These are phyloP conservation scores for Tubosaeta brunneosetosa DNA, from an alignment of 768 basidiomycete genomes.

Conservation along the genomic window DNA sequence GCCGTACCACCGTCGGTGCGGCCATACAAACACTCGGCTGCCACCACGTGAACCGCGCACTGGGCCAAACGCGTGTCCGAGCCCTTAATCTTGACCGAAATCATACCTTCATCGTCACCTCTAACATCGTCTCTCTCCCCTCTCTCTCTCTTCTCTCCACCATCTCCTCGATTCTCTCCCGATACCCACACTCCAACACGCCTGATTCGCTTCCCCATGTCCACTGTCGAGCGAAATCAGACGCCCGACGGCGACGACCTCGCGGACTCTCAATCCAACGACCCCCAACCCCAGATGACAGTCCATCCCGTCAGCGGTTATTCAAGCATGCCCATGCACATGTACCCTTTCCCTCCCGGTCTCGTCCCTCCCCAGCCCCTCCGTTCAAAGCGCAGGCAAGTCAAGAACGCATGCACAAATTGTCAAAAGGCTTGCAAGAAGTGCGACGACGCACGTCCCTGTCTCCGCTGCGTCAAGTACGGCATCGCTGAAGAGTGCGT, in stretches of 20 bases:
- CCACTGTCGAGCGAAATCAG: constrained; percentile 38
- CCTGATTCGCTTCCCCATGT: constrained; percentile 27
- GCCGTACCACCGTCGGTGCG: constrained; percentile 14
- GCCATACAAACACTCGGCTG: constrained; percentile 27
- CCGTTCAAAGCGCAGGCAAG: constrained; percentile 77
- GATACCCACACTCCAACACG: constrained; percentile 25
- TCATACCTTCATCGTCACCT: constrained; percentile 29
- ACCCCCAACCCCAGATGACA: constrained; percentile 45
- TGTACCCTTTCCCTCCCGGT: constrained; percentile 62
- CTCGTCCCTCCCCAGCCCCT: constrained; percentile 43
- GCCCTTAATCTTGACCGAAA: constrained; percentile 33
- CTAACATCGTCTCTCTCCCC: constrained; percentile 13
- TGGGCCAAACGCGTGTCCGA: constrained; percentile 33
- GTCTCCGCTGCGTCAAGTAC: constrained; percentile 89
- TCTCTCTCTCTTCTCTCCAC: constrained; percentile 3
- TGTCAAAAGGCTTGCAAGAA: constrained; percentile 92
- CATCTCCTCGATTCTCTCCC: constrained; percentile 30
- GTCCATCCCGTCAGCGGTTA: constrained; percentile 48
- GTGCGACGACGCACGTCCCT: constrained; percentile 88
- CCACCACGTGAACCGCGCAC: constrained; percentile 33
- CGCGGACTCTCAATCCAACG: constrained; percentile 29
- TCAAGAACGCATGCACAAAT: constrained; percentile 89
- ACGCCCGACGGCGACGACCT: constrained; percentile 40
- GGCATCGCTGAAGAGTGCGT: constrained; percentile 82
- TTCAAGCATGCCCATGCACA: constrained; percentile 57